These are phyloP conservation scores for Prunella vulgaris DNA, from an alignment of 257 asterid genomes.

Conservation along the genomic window DNA sequence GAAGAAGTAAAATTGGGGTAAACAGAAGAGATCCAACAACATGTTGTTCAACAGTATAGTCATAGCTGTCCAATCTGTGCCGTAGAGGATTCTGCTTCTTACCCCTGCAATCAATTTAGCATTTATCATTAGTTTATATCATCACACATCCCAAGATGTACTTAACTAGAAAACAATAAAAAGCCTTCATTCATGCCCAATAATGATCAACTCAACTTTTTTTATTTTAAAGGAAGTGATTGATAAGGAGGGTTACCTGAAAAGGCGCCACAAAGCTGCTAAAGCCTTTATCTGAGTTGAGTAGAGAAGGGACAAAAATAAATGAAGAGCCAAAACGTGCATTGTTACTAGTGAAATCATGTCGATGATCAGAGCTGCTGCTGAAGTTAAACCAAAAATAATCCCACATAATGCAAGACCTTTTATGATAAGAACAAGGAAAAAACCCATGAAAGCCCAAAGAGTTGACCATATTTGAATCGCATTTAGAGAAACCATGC, in stretches of 20 bases:
- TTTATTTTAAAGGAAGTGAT: not conserved
- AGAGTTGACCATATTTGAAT: conserved; percentile 95
- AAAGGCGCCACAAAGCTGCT: conserved; percentile 95
- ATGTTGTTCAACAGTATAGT: conserved; percentile 83
- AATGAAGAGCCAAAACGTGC: conserved; percentile 70
- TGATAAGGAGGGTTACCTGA: conserved; percentile 49
- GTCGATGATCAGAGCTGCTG: conserved; percentile 69
- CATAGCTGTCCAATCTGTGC: conserved; percentile 87
- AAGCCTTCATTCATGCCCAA: not conserved
- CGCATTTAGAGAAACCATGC: conserved; percentile 74
- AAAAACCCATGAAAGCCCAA: conserved; percentile 58
- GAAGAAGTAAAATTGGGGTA: conserved; percentile 79
- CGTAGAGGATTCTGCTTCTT: conserved; percentile 92
- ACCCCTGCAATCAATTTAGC: conserved; percentile 64
- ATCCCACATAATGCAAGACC: conserved; percentile 66
- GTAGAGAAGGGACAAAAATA: conserved; percentile 64
- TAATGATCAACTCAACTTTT: not conserved
- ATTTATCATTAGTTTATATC: conserved; percentile 5
- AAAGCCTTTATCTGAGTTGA: conserved; percentile 75
- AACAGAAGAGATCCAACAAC: conserved; percentile 91
- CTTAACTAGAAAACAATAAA: not conserved
- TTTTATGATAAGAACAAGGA: conserved; percentile 49
- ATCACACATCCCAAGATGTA: not conserved
- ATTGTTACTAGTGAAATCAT: conserved; percentile 61
- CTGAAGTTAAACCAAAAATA: conserved; percentile 73